Evolutionary conservation across 2,329 filamentous ascomycete species (phyloP).

Genomic region (Beauveria asiatica): DNA sequence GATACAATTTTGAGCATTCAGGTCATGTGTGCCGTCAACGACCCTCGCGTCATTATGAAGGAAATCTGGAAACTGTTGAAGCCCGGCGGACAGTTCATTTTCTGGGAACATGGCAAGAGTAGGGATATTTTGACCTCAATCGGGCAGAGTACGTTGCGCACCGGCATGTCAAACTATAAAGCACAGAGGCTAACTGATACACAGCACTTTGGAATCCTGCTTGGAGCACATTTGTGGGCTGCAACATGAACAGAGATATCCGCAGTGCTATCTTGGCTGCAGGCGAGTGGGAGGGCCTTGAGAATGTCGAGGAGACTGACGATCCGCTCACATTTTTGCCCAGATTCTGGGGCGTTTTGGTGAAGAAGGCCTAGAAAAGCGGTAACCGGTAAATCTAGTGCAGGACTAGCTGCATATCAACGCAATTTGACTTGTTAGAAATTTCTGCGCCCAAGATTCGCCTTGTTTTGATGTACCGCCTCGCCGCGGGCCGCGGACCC

Average conservation of each 20-base stretch:
- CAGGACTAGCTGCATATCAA: too few relatives aligned
- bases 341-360: background rate
- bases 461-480: too few relatives aligned
- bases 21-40: slow-evolving; percentile 31
- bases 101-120: slow-evolving; percentile 33
- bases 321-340: slow-evolving; percentile 5
- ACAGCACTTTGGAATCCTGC: slow-evolving; percentile 5
- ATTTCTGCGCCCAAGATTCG: too few relatives aligned
- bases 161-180: background rate
- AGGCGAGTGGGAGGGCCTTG: slow-evolving; percentile 4
- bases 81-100: slow-evolving; percentile 36
- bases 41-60: slow-evolving; percentile 20
- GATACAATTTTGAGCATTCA: slow-evolving; percentile 34
- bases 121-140: background rate
- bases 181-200: background rate
- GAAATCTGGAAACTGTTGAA: slow-evolving; percentile 34
- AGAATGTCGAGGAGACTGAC: background rate
- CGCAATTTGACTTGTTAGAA: background rate
- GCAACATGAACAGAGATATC: slow-evolving; percentile 3
- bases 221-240: slow-evolving; percentile 6
- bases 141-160: background rate
- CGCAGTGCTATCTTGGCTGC: background rate
- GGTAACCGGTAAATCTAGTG: background rate
- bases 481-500: too few relatives aligned
- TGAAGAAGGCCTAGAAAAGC: background rate